Base-by-base conservation (phyloP, 2,329 filamentous ascomycete species). In the Aureobasidium uvarum region DNA sequence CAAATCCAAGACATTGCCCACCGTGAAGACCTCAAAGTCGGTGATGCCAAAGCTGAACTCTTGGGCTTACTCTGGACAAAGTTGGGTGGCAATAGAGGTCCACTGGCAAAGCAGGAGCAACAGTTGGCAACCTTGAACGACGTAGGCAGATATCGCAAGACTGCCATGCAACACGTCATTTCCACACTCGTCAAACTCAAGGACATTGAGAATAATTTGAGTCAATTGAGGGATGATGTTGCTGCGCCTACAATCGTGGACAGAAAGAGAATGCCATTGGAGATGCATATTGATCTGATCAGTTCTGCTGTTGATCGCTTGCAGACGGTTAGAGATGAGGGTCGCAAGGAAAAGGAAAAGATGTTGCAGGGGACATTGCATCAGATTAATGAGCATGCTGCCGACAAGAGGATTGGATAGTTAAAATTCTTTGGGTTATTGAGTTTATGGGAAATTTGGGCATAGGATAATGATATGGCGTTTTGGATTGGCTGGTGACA, bases 271-370 rank as follows among this genome's bases (percentile, higher is more conserved):
- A 80, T 91, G 11, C 89, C 90, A 2, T 78, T 95, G 5, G 83
- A 84, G 59, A 87, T 91, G 48, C 90, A 95, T 72, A 87, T 95
- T 46, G 86, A 91, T 69, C 87, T 86, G 65, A 92, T 95, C 67
- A 82, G 89, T 66, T 80, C 85, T 56, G 89, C 89, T 0, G 85
- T 93, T 1, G 88, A 92, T 75, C 81, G 91, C 68, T 77, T 95
- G 67, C 87, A 91, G 73, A 77, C 79, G 25, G 86, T 87, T 54
- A 81, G 89, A 66, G 81, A 83, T 48, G 83, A 85, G 67, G 70
- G 69, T 31, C 67, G 75, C 46, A 67, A 66, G 65, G n/a, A 74
- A 20, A 73, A 67, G 31, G 62, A 50, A 11, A 66, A 69, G 51
- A 69, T 67, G 39, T 18, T 68, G 14, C 50, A 45, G 28, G 48